Evolutionary conservation across 768 basidiomycete species (phyloP).

Genomic region (Chalciporus sphaerocephalus): DNA sequence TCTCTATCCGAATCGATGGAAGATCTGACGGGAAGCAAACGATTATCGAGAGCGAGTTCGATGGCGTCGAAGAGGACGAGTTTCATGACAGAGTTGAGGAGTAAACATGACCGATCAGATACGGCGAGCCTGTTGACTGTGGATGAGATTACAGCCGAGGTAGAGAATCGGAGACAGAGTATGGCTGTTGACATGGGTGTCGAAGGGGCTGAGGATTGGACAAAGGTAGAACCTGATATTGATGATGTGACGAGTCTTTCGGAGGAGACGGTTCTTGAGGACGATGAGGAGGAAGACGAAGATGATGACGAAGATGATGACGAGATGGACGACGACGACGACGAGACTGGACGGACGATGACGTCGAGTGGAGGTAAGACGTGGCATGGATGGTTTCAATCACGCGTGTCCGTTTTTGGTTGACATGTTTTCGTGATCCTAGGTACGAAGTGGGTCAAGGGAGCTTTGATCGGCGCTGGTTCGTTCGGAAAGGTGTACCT

Average conservation of each 20-base stretch:
- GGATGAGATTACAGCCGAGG: slow-evolving; percentile 95
- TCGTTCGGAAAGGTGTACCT: slow-evolving; percentile 95
- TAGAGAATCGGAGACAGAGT: slow-evolving; percentile 64
- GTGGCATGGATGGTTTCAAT: neutral
- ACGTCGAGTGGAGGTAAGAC: slow-evolving; percentile 51
- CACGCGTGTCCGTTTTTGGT: neutral
- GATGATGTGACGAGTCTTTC: slow-evolving; percentile 47
- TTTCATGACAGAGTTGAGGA: slow-evolving; percentile 76
- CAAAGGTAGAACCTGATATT: slow-evolving; percentile 55
- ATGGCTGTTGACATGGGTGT: slow-evolving; percentile 41
- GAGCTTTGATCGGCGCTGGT: slow-evolving; percentile 90
- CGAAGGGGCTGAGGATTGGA: slow-evolving; percentile 66
- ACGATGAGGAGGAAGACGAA: slow-evolving; percentile 48
- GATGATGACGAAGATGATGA: slow-evolving; percentile 39
- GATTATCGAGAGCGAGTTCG: slow-evolving; percentile 45
- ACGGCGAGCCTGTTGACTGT: slow-evolving; percentile 92
- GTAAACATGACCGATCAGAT: slow-evolving; percentile 79
- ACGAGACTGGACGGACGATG: slow-evolving; percentile 48
- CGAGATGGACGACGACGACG: slow-evolving; percentile 39
- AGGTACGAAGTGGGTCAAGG: slow-evolving; percentile 96
- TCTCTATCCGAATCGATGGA: slow-evolving; percentile 78
- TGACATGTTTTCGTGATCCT: slow-evolving; percentile 14
- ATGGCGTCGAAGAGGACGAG: slow-evolving; percentile 62
- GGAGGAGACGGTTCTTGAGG: slow-evolving; percentile 44
- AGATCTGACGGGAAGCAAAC: slow-evolving; percentile 38